Conservation (phyloP, 2,329 filamentous ascomycete genomes). For the Gaeumannomyces tritici region DNA sequence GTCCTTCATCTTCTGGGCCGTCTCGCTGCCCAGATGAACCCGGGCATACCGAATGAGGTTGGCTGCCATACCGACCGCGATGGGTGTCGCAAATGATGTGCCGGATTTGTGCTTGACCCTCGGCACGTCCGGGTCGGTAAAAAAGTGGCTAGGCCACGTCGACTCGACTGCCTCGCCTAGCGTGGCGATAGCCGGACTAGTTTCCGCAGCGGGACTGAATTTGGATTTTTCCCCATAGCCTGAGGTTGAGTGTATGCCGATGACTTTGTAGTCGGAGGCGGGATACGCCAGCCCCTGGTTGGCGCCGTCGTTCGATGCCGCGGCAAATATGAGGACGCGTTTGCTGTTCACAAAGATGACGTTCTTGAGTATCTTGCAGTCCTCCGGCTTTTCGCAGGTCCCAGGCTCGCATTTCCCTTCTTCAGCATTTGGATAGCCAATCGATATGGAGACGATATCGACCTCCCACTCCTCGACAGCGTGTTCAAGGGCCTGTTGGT, state of each 20-base stretch:
- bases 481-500: background rate
- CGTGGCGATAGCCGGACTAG: background rate
- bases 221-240: background rate
- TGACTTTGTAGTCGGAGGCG: background rate
- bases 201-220: background rate
- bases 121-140: background rate
- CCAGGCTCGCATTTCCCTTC: background rate
- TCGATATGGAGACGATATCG: background rate
- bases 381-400: background rate
- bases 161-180: background rate
- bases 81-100: background rate
- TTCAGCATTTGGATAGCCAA: background rate
- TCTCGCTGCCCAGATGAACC: background rate
- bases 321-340: background rate
- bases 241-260: background rate
- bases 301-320: background rate
- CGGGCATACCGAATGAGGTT: background rate
- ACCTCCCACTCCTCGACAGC: background rate
- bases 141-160: background rate
- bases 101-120: background rate
- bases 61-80: background rate
- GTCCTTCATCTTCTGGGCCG: background rate
- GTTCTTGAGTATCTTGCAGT: background rate
- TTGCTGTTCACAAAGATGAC: background rate
- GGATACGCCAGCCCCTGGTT: background rate